Base-by-base conservation (phyloP, 768 basidiomycete genomes). In the Hypholoma fasciculare region DNA sequence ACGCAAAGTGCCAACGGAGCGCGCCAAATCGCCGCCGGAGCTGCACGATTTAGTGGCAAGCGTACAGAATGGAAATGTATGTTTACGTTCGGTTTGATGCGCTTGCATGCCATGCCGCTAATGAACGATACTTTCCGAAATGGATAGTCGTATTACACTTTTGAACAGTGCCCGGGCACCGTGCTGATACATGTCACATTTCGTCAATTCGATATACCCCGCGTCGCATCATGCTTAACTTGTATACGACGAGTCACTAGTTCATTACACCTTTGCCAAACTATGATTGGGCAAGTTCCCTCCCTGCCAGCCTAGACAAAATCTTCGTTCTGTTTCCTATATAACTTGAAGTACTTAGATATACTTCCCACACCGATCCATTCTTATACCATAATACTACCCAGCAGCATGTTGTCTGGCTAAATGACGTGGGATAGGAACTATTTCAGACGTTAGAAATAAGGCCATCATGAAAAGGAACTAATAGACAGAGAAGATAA, bases 181-280 rank as follows among this genome's bases (percentile, higher is more conserved):
- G 91, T 88, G 6, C 78, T 86, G 42, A 85, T 94, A 54, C 71
- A 84, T 49, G 63, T 77, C 23, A 49, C 91, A 94, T 66, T 75
- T 75, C 49, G 76, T 94, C 48, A 82, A 92, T 66, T 87, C 86
- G n/a, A 92, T 93, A 48, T 81, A 86, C 46, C 91, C 91, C 0
- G 86, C 87, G 1, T 91, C 91, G 3, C 88, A 90, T 64, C 77
- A 84, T 49, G 81, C 86, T 1, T 23, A 23, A 23, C 23, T 23
- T 0, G 87, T 87, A 2, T 90, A 87, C 65, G 84, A 88, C 56
- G 1, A 1, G 23, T 80, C 86, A 2, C 74, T 91, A 1, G n/a
- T n/a, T n/a, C 75, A 80, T 14, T 54, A 69, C 38, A 76, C 72
- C 54, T 58, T 79, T 23, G 74, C 74, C 4, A 77, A 77, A 56